Evolutionary conservation across 306 rosid species (phyloP).

Genomic region (Cucurbita moschata): DNA sequence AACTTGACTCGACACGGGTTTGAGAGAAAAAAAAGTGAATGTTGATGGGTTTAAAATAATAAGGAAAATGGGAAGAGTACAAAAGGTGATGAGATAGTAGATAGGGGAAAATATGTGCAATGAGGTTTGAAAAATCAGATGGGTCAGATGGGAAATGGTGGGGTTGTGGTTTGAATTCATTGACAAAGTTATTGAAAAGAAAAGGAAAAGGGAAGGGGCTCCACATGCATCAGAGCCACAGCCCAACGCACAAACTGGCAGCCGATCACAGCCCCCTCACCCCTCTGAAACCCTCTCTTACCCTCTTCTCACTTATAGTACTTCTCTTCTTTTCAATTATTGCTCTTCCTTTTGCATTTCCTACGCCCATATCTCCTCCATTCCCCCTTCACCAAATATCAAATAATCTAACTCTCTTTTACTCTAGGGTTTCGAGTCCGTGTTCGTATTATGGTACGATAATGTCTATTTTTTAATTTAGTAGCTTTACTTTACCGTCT

Average conservation of each 20-base stretch:
- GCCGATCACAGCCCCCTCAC: conserved; percentile 2
- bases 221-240: not conserved
- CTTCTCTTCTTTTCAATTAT: not conserved
- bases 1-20: not conserved
- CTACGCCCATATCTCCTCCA: not conserved
- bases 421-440: too few species aligned
- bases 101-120: not conserved
- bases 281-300: not conserved
- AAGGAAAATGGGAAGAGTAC: not conserved
- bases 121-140: not conserved
- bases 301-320: not conserved
- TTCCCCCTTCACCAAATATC: not conserved
- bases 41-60: not conserved
- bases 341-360: not conserved
- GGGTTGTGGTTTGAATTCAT: not conserved
- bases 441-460: not conserved
- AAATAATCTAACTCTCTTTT: not conserved
- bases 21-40: not conserved
- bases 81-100: not conserved
- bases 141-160: not conserved
- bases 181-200: not conserved
- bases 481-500: too few species aligned
- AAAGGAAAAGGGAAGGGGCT: not conserved
- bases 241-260: not conserved
- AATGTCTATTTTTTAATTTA: not conserved